These are phyloP conservation scores for Panicum virgatum DNA, from an alignment of 202 grass and related monocot genomes.

Conservation along the genomic window DNA sequence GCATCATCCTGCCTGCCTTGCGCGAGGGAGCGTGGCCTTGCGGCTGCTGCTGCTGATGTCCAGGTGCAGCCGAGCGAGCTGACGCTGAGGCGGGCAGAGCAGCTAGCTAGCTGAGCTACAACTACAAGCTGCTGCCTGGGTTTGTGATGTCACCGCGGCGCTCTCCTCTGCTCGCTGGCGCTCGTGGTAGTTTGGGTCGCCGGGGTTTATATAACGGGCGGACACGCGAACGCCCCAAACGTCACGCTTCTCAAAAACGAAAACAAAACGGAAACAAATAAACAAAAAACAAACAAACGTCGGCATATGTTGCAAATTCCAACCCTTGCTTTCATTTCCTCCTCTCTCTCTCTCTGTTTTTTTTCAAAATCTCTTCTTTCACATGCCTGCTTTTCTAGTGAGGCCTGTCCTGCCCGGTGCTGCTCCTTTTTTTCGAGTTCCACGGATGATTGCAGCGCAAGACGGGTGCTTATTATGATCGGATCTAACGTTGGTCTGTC, in stretches of 20 bases:
- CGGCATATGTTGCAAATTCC: background rate
- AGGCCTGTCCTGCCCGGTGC: background rate
- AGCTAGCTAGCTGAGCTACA: background rate
- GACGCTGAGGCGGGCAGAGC: conserved; percentile 2
- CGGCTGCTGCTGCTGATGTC: background rate
- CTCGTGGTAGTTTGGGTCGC: conserved; percentile 26
- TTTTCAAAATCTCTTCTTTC: too few species aligned
- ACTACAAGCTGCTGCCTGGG: too few species aligned
- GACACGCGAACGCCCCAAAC: conserved; percentile 39
- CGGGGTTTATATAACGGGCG: conserved; percentile 44
- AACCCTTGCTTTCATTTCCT: background rate
- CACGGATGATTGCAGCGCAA: conserved; percentile 27
- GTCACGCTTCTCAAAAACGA: background rate
- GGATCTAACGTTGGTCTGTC: conserved; percentile 41
- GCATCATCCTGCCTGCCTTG: conserved; percentile 51
- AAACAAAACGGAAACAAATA: background rate
- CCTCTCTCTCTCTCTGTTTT: too few species aligned
- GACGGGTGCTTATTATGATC: conserved; percentile 17
- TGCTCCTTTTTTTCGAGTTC: conserved; percentile 16
- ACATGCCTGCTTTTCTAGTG: background rate
- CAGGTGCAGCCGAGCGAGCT: background rate
- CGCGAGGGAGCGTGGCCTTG: background rate
- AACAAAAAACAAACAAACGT: background rate
- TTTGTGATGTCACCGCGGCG: conserved; percentile 29
- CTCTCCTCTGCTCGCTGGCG: background rate